Evolutionary conservation across 1,284 basidiomycete species (phyloP), one percentile per base, ranked within the genome.

Genomic region (Hymenochaete sp.): DNA sequence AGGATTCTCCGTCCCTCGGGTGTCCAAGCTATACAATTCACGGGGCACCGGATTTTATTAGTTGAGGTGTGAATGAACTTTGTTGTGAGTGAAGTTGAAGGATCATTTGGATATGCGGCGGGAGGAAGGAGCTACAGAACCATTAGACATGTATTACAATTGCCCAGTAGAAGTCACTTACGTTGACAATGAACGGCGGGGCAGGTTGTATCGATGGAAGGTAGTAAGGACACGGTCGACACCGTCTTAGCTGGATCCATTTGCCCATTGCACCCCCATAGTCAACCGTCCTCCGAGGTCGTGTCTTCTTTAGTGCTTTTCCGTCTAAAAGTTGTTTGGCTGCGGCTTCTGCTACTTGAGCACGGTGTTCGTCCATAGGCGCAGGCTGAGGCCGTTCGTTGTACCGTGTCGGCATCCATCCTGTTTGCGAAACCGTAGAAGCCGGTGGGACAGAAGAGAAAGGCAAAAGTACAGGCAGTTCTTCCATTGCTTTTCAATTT

Each of bases 41-140:
- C 93, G 0, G 95, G 93, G 67, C 91, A 96, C 44, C 93, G 76
- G 54, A 98, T 92, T 67, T 98, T 98, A 73, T 98, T 98, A 40
- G 93, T 97, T 4, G 92, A 95, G 0, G 93, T 98, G 62, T 98
- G 96, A 9, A 97, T 87, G 56, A 97, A 96, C 60, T 93, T 92
- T 35, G 92, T 93, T 58, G 92, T 92, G 44, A 97, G 70, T 0
- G 92, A 96, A 0, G 90, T 95, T 2, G 91, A 88, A 1, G 85
- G 73, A 60, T 97, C 95, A 47, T 79, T 77, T 13, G 81, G 77
- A 61, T 97, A 96, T 27, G 92, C 93, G 58, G 83, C 82, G 0
- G 95, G 85, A 1, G 93, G 93, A 24, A 98, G 71, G 21, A 98
- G 75, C 93, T 97, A 60, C 38, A 53, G 51, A 28, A 45, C 53